Evolutionary conservation across 2,329 filamentous ascomycete species (phyloP), one percentile per base, ranked within the genome.

Genomic region (Hyphodiscus sp.): DNA sequence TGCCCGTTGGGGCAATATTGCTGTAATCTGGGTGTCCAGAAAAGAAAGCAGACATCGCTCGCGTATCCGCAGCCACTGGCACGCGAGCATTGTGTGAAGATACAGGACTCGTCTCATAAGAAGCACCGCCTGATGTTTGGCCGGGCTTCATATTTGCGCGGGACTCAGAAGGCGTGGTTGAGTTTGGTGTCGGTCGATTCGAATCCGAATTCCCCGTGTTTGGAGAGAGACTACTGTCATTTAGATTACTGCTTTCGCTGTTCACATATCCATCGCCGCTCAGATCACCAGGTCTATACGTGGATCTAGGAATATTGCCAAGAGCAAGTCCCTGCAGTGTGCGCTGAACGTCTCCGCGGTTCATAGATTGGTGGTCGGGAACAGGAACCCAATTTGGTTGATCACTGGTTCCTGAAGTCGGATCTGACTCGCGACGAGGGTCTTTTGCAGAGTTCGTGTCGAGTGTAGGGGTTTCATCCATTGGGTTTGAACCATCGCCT

Each of bases 151-250:
- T n/a, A 20, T 58, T 62, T 1, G 59, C 43, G 11, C 60, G 58
- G 4, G 59, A 65, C n/a, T 78, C 76, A 1, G 76, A 77, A 1
- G 71, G 67, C 7, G 69, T 70, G 61, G 77, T 81, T 3, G 81
- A 84, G 61, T 79, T 83, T 2, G 81, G 81, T 11, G 81, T 84
- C 20, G 75, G 79, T n/a, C 77, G 71, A 56, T 74, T 79, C 2
- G 80, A 82, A 47, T 48, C 52, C 18, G 61, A 63, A 41, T 58
- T 47, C 33, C 50, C 42, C 1, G 62, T 61, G 38, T 61, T 61
- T 20, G 63, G 62, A 29, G 64, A 66, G 9, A 60, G 48, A 15
- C 62, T 58, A 1, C 56, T 47, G 23, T 65, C 63, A 8, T 50
- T 57, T 20, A 69, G 69, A 16, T 70, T 76, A 50, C 68, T 71